These are phyloP conservation scores for Syncephalis plumigaleata DNA, from an alignment of 371 early-diverging fungal genomes.

Conservation along the genomic window DNA sequence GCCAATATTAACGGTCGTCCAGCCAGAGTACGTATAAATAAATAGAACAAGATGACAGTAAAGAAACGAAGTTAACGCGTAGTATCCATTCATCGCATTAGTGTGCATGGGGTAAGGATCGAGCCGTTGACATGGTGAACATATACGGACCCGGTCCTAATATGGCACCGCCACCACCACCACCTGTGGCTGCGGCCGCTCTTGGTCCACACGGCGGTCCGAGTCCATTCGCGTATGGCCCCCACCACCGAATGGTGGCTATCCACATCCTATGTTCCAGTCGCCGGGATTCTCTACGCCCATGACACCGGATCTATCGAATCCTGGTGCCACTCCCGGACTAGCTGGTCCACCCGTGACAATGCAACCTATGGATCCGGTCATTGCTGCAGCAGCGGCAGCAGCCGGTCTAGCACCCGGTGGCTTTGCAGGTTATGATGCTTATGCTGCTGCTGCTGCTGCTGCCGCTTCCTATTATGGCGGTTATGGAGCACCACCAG, in stretches of 20 bases:
- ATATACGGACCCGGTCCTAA: too few species aligned
- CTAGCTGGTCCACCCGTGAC: conserved; percentile 6
- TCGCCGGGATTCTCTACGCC: conserved; percentile 1
- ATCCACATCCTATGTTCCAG: conserved; percentile 3
- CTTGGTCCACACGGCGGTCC: conserved; percentile 2
- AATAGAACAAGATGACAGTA: too few species aligned
- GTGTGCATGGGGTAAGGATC: conserved; percentile 86
- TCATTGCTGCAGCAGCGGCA: conserved; percentile 5
- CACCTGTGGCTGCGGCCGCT: conserved; percentile 4
- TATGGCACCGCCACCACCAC: too few species aligned
- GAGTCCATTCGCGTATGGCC: conserved; percentile 1
- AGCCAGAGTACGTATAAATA: conserved; percentile 37
- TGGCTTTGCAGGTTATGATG: background rate
- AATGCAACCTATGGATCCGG: conserved; percentile 5
- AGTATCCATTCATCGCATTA: too few species aligned
- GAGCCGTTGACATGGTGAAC: conserved; percentile 18
- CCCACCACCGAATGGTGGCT: conserved; percentile 1
- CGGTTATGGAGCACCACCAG: conserved; percentile 2
- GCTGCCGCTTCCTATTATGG: conserved; percentile 5
- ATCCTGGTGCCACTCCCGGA: conserved; percentile 6
- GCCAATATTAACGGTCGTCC: conserved; percentile 49
- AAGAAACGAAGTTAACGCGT: too few species aligned
- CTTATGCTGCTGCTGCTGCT: conserved; percentile 1
- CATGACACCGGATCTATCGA: conserved; percentile 4
- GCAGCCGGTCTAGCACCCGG: background rate